phyloP scores from a whole-genome alignment of 2,329 filamentous ascomycete genomes.

The Epichloe typhina region DNA sequence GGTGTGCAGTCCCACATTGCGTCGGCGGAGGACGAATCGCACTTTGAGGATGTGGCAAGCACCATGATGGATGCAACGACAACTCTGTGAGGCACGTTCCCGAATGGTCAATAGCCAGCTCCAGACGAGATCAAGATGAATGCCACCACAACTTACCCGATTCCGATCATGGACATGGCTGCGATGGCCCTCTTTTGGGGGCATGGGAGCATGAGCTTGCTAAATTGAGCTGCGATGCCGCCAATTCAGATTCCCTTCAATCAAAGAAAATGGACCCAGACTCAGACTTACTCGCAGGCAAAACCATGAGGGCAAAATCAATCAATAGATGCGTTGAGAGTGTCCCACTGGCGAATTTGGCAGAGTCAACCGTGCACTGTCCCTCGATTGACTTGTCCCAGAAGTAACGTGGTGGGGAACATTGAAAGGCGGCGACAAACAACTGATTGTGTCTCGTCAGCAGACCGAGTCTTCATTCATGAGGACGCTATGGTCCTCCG shows the following conservation, averaged over 20 bases:
- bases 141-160: background rate
- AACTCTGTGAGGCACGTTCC: background rate
- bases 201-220: background rate
- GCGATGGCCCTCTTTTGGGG: conserved; percentile 1
- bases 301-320: background rate
- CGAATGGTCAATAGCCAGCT: background rate
- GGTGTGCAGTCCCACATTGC: background rate
- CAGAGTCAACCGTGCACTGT: conserved; percentile 3
- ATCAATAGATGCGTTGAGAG: background rate
- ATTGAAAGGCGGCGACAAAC: background rate
- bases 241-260: background rate
- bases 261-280: background rate
- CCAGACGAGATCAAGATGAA: background rate
- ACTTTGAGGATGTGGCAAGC: background rate
- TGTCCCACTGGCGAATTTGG: conserved; percentile 4
- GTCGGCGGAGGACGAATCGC: background rate
- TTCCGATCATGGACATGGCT: conserved; percentile 1
- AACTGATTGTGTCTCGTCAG: background rate
- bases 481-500: too few relatives aligned
- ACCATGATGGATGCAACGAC: background rate
- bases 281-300: background rate
- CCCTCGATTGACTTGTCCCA: conserved; percentile 4
- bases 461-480: background rate
- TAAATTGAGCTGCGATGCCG: background rate
- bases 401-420: background rate